A percentile compares a stretch with the other conserved stretches of the same genome.
These are phyloP conservation scores for Leccinum truebloodii DNA, from an alignment of 768 basidiomycete genomes.

Conservation along the genomic window DNA sequence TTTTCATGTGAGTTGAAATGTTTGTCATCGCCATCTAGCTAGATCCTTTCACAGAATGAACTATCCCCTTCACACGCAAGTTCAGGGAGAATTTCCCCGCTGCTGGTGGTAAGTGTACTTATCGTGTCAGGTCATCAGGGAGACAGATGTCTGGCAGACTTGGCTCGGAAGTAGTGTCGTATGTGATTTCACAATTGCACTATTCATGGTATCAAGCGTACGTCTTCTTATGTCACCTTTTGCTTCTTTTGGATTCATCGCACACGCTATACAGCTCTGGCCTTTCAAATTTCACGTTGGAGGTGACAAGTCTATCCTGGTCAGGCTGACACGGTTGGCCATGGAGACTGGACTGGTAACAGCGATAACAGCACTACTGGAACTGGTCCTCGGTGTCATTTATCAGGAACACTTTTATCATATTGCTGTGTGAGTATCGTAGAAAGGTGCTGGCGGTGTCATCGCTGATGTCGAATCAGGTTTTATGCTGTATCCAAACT, in stretches of 20 bases:
- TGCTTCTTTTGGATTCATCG: not conserved
- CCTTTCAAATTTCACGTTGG: constrained; percentile 8
- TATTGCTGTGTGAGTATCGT: constrained; percentile 21
- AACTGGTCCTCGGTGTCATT: constrained; percentile 16
- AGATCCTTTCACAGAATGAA: not conserved
- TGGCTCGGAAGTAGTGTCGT: constrained; percentile 24
- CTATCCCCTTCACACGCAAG: not conserved
- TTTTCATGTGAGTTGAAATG: not conserved
- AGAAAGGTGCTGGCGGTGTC: not conserved
- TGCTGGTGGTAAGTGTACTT: constrained; percentile 11
- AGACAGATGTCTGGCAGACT: constrained; percentile 8
- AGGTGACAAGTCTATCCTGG: constrained; percentile 4
- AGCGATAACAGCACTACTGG: constrained; percentile 17
- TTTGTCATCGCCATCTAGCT: not conserved
- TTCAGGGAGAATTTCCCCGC: not conserved
- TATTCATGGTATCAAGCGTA: constrained; percentile 21
- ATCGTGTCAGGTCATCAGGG: not conserved
- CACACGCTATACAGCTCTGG: constrained; percentile 14
- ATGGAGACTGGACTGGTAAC: constrained; percentile 29
- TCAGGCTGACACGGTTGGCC: constrained; percentile 22
- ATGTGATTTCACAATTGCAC: constrained; percentile 23
- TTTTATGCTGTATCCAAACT: constrained; percentile 1
- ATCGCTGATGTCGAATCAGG: not conserved
- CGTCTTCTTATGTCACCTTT: not conserved
- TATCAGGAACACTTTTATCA: constrained; percentile 9